Evolutionary conservation across 495 filamentous ascomycete genomes (phyloP).

Genomic region (Xylaria castorea): DNA sequence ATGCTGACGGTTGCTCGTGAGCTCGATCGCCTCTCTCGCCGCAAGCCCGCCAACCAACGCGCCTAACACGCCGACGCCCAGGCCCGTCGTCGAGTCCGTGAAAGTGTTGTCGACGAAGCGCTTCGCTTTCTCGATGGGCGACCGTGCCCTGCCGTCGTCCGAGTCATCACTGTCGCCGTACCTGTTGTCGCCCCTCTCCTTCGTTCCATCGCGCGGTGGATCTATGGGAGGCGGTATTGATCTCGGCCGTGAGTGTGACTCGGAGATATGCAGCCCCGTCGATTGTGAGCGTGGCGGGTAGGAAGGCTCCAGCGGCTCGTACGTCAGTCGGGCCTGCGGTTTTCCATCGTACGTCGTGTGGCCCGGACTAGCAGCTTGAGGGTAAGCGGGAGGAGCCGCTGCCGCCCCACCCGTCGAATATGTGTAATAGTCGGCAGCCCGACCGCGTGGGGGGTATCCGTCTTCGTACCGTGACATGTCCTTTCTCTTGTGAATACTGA

Average conservation of each 20-base stretch:
- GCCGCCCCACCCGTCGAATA: slow-evolving; percentile 24
- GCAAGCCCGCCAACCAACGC: slow-evolving; percentile 54
- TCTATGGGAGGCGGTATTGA: slow-evolving; percentile 34
- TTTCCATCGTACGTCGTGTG: slow-evolving; percentile 25
- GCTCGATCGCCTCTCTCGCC: slow-evolving; percentile 46
- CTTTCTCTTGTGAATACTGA: slow-evolving; percentile 11
- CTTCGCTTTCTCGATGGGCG: slow-evolving; percentile 40
- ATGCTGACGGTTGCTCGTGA: slow-evolving; percentile 28
- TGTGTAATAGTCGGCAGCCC: slow-evolving; percentile 26
- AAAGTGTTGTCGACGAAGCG: slow-evolving; percentile 43
- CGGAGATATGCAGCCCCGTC: slow-evolving; percentile 26
- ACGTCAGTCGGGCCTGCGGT: slow-evolving; percentile 34
- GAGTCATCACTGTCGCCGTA: slow-evolving; percentile 30
- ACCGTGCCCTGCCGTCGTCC: slow-evolving; percentile 28
- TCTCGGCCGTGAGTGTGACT: slow-evolving; percentile 32
- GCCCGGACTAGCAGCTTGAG: slow-evolving; percentile 23
- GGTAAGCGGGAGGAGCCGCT: slow-evolving; percentile 28
- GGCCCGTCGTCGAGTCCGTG: slow-evolving; percentile 45
- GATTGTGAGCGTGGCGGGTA: slow-evolving; percentile 25
- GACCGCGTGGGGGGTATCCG: slow-evolving; percentile 26
- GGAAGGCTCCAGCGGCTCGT: slow-evolving; percentile 31
- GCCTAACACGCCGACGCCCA: slow-evolving; percentile 52
- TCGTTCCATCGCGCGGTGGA: slow-evolving; percentile 30
- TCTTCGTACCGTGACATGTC: slow-evolving; percentile 42
- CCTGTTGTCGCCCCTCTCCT: slow-evolving; percentile 20